Conservation (phyloP, 2,329 filamentous ascomycete genomes). For the Claviceps maximensis region DNA sequence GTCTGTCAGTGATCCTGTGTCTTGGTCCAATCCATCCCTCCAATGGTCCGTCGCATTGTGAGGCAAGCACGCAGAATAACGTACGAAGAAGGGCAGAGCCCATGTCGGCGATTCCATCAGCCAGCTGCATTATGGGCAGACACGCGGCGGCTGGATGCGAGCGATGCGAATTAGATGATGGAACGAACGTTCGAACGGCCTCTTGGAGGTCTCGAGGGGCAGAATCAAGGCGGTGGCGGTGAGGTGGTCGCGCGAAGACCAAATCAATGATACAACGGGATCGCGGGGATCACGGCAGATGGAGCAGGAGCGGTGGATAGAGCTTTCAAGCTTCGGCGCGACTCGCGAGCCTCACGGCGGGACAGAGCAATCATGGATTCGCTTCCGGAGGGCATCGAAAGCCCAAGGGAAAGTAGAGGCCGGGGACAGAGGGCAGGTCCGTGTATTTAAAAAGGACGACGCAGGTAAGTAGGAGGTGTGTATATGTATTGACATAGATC, state of each 20-base stretch:
- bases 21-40: not conserved
- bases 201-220: not conserved
- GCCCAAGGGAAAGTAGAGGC: not conserved
- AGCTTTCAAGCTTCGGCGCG: conserved; percentile 8
- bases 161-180: not conserved
- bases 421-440: too few species aligned
- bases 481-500: too few species aligned
- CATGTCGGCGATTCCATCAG: conserved; percentile 15
- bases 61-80: conserved; percentile 4
- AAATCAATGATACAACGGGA: too few species aligned
- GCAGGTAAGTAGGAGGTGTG: too few species aligned
- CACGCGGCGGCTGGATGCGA: not conserved
- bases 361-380: conserved; percentile 11
- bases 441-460: too few species aligned
- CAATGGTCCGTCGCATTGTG: not conserved
- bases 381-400: not conserved
- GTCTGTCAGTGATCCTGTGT: conserved; percentile 1
- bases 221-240: not conserved
- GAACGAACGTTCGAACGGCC: not conserved
- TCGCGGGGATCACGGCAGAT: not conserved
- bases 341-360: conserved; percentile 14
- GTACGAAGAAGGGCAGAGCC: conserved; percentile 21
- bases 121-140: conserved; percentile 12
- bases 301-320: not conserved
- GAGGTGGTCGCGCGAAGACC: not conserved